These are phyloP conservation scores for Globisporangium recalcitrans DNA, from an alignment of 352 stramenopile genomes.

Conservation along the genomic window DNA sequence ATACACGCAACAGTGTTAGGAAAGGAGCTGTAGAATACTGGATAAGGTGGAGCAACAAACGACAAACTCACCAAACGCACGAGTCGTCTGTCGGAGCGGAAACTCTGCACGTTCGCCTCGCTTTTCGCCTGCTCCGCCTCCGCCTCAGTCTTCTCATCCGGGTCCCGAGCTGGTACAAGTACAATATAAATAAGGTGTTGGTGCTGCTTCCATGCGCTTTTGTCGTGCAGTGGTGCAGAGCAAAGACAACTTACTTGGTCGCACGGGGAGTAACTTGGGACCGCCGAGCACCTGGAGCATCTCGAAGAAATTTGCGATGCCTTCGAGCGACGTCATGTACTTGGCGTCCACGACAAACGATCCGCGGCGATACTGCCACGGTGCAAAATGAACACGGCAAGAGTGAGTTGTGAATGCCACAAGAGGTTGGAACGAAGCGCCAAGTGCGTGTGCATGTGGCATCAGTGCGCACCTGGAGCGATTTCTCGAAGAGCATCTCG, in stretches of 20 bases:
- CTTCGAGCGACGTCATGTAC: conserved; percentile 37
- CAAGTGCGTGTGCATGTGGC: not conserved
- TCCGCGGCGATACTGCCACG: conserved; percentile 33
- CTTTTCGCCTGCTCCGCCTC: conserved; percentile 56
- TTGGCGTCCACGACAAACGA: conserved; percentile 45
- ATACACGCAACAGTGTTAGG: not conserved
- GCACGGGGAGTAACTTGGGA: conserved; percentile 55
- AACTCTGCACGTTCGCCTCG: conserved; percentile 72
- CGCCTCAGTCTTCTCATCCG: conserved; percentile 42
- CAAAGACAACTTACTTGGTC: conserved; percentile 31
- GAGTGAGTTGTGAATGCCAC: not conserved
- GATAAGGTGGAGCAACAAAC: not conserved
- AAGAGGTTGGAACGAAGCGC: not conserved
- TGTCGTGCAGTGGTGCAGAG: not conserved
- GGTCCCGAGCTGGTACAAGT: conserved; percentile 28
- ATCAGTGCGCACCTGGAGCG: conserved; percentile 30
- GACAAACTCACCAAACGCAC: conserved; percentile 46
- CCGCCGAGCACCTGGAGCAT: conserved; percentile 52
- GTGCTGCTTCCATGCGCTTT: not conserved
- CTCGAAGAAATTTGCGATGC: conserved; percentile 47
- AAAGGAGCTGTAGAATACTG: not conserved
- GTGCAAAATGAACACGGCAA: not conserved
- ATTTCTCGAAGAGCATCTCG: conserved; percentile 71
- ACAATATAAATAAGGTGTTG: not conserved
- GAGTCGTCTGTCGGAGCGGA: conserved; percentile 71